A percentile compares a stretch with the other conserved stretches of the same genome.
phyloP scores from a whole-genome alignment of 108 stramenopile genomes.

The Cyclotella choctawhatcheeana region DNA sequence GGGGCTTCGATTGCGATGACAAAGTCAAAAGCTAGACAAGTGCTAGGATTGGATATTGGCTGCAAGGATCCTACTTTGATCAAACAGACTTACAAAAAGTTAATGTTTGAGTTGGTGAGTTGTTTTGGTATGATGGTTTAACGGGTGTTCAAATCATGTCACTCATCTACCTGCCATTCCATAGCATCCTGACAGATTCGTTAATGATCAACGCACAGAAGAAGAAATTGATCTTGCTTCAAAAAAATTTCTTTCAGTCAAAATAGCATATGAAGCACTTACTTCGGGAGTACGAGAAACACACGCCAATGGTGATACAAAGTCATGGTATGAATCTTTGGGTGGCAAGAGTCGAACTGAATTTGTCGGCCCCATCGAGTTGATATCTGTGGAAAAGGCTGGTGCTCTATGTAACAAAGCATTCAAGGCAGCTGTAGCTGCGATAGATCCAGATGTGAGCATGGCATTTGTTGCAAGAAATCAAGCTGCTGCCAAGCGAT shows the following conservation, averaged over 20 bases:
- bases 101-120: slow-evolving; percentile 64
- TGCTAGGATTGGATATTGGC: slow-evolving; percentile 57
- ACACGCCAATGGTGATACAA: slow-evolving; percentile 5
- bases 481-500: slow-evolving; percentile 28
- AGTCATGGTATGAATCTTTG: slow-evolving; percentile 85
- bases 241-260: slow-evolving; percentile 56
- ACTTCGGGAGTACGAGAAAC: slow-evolving; percentile 55
- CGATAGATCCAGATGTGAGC: slow-evolving; percentile 69
- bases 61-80: slow-evolving; percentile 50
- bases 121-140: too few species aligned
- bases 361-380: slow-evolving; percentile 63
- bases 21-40: slow-evolving; percentile 65
- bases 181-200: slow-evolving; percentile 82
- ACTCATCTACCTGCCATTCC: too few species aligned
- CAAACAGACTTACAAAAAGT: slow-evolving; percentile 71
- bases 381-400: slow-evolving; percentile 63
- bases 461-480: slow-evolving; percentile 78
- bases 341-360: slow-evolving; percentile 76
- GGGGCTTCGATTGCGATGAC: slow-evolving; percentile 49
- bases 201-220: slow-evolving; percentile 43
- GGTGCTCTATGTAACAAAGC: slow-evolving; percentile 51
- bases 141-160: too few species aligned
- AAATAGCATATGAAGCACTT: slow-evolving; percentile 76
- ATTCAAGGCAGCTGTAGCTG: slow-evolving; percentile 60
- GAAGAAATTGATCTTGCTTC: slow-evolving; percentile 59